Evolutionary conservation across 2,329 filamentous ascomycete species (phyloP).

Genomic region (Ilyonectria mors-panacis): DNA sequence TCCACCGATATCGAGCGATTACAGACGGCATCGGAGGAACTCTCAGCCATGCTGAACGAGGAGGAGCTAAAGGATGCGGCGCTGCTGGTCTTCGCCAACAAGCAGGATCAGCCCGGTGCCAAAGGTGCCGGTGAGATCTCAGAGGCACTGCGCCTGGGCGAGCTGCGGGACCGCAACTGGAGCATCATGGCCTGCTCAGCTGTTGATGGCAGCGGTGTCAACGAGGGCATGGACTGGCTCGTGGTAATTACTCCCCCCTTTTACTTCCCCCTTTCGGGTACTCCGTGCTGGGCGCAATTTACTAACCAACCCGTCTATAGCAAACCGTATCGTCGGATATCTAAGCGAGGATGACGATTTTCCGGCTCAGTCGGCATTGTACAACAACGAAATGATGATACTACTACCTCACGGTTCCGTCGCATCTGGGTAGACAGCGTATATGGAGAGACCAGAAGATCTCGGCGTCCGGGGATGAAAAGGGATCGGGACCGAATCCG

Average conservation of each 20-base stretch:
- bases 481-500: conserved; percentile 21
- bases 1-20: conserved; percentile 97
- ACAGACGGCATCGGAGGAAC: conserved; percentile 91
- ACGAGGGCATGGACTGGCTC: conserved; percentile 99
- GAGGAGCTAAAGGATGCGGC: conserved; percentile 95
- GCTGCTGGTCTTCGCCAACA: conserved; percentile 96
- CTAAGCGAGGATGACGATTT: conserved; percentile 41
- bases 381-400: conserved; percentile 54
- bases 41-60: conserved; percentile 96
- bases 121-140: conserved; percentile 98
- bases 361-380: conserved; percentile 46
- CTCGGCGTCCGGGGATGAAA: conserved; percentile 41
- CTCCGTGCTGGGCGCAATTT: neutral
- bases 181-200: conserved; percentile 98
- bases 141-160: conserved; percentile 89
- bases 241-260: conserved; percentile 74
- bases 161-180: conserved; percentile 97
- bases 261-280: neutral
- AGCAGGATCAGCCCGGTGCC: conserved; percentile 97
- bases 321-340: conserved; percentile 56
- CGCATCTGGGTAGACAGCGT: conserved; percentile 47
- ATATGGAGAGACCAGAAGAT: conserved; percentile 40
- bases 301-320: conserved; percentile 40
- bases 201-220: conserved; percentile 93
- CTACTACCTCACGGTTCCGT: conserved; percentile 45